Conservation (phyloP, 441 rosid genomes). For the Melastoma candidum region DNA sequence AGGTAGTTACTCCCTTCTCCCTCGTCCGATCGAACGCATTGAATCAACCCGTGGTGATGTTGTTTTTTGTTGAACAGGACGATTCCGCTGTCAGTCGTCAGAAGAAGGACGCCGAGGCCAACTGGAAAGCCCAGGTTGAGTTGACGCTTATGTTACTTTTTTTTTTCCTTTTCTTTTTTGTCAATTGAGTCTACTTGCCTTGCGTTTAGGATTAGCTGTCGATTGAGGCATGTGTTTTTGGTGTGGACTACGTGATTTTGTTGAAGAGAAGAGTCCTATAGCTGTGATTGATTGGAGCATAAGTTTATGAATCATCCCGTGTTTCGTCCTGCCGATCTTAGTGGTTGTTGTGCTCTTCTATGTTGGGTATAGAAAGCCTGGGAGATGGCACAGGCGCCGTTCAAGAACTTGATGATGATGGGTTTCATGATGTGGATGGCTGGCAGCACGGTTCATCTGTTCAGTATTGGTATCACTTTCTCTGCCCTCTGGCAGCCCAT, state of each 20-base stretch:
- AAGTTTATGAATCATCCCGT: slow-evolving; percentile 1
- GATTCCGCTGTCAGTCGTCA: slow-evolving; percentile 70
- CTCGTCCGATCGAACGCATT: not conserved
- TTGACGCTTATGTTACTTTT: too few species aligned
- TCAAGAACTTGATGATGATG: slow-evolving; percentile 98
- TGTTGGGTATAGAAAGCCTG: slow-evolving; percentile 80
- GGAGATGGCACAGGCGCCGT: slow-evolving; percentile 98
- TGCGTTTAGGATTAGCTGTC: not conserved
- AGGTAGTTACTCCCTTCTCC: slow-evolving; percentile 26
- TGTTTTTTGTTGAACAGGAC: slow-evolving; percentile 32
- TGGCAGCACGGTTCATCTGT: slow-evolving; percentile 94
- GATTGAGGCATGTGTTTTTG: too few species aligned
- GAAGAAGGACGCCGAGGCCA: slow-evolving; percentile 97
- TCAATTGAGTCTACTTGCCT: not conserved
- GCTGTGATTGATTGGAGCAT: not conserved
- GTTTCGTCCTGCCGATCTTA: not conserved
- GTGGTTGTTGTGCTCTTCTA: not conserved
- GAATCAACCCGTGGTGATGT: not conserved
- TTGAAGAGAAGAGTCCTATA: not conserved
- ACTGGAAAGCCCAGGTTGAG: slow-evolving; percentile 86
- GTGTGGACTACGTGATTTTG: too few species aligned
- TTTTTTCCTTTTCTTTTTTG: not conserved
- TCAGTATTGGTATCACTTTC: slow-evolving; percentile 95
- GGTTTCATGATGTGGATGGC: slow-evolving; percentile 99
- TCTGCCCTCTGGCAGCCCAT: slow-evolving; percentile 99